A percentile compares a stretch with the other conserved stretches of the same genome.
Evolutionary conservation across 305 asterid genomes (phyloP).

Genomic region (Fraxinus xanthoxyloides): DNA sequence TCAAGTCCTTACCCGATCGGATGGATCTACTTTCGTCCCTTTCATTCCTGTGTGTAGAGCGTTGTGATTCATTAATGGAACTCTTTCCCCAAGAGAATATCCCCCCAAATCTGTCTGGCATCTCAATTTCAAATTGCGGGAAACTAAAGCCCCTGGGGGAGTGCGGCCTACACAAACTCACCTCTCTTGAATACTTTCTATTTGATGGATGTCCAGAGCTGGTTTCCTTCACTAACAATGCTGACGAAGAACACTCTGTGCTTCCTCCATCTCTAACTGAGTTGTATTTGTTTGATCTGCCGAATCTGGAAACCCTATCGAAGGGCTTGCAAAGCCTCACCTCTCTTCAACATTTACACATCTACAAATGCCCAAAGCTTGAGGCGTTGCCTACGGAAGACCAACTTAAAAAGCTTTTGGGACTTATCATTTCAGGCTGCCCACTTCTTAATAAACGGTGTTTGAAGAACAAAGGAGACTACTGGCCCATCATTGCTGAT

Average conservation of each 20-base stretch:
- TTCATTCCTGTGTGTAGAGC: not conserved
- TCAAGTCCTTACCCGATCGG: not conserved
- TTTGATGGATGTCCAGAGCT: not conserved
- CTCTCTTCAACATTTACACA: no score
- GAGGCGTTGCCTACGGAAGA: slow-evolving; percentile 12
- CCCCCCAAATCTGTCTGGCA: slow-evolving; percentile 9
- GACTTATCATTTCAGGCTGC: not conserved
- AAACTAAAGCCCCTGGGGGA: slow-evolving; percentile 9
- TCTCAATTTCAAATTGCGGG: not conserved
- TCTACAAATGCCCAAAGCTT: not conserved
- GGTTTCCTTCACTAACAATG: slow-evolving; percentile 5
- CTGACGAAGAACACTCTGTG: not conserved
- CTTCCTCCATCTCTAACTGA: slow-evolving; percentile 10
- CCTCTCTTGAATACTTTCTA: not conserved
- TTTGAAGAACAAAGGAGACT: slow-evolving; percentile 7
- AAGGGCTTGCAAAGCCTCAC: not conserved
- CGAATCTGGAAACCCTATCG: not conserved
- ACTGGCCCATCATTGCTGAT: not conserved
- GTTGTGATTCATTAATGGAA: not conserved
- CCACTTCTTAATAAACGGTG: slow-evolving; percentile 1
- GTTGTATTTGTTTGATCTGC: no score
- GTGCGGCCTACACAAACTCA: not conserved
- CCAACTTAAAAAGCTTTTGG: not conserved
- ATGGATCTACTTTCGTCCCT: not conserved
- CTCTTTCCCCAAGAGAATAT: not conserved